phyloP scores from a whole-genome alignment of 2,329 filamentous ascomycete species.

The Trichoderma endophyticum region DNA sequence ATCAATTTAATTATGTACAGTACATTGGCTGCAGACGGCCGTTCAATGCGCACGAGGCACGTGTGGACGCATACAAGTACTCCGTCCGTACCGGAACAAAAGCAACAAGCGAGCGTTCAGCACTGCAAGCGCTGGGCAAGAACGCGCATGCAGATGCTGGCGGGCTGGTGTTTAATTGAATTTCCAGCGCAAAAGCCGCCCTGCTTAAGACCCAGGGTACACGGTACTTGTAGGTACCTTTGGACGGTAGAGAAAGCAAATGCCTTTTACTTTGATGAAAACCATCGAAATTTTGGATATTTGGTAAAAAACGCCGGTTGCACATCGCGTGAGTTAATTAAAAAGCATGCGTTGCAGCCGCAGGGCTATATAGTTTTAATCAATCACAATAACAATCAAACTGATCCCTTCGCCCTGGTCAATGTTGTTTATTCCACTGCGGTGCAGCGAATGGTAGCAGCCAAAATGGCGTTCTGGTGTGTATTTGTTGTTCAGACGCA shows the following conservation, averaged over 20 bases:
- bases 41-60: background rate
- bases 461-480: background rate
- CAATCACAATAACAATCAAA: background rate
- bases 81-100: background rate
- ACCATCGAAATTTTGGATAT: background rate
- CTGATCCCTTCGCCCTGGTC: background rate
- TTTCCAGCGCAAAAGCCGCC: background rate
- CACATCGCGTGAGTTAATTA: background rate
- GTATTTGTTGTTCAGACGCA: conserved; percentile 16
- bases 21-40: background rate
- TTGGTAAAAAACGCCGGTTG: background rate
- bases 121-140: background rate
- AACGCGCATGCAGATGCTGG: background rate
- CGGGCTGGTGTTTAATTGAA: background rate
- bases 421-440: background rate
- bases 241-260: background rate
- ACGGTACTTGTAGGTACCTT: background rate
- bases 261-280: background rate
- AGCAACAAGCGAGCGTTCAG: background rate
- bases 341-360: background rate
- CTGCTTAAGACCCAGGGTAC: background rate
- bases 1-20: background rate
- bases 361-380: background rate
- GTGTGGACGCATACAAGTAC: background rate
- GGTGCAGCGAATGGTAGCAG: conserved; percentile 9